Evolutionary conservation across 192 early-diverging fungal species (phyloP).

Genomic region (Gaertneriomyces sp.): DNA sequence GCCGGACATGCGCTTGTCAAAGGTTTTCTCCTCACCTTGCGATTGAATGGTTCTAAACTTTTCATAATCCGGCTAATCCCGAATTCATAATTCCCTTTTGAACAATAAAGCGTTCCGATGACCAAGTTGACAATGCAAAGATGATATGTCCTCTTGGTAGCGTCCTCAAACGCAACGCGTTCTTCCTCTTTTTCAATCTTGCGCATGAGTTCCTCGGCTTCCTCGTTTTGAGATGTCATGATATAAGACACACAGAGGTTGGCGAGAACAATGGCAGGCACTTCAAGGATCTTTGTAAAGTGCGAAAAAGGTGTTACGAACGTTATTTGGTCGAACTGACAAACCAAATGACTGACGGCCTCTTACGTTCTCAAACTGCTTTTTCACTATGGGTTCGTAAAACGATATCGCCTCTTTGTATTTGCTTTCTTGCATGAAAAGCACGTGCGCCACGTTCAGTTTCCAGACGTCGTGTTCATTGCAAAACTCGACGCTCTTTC

Average conservation of each 20-base stretch:
- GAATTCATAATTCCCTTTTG: constrained; percentile 68
- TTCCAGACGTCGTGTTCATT: constrained; percentile 67
- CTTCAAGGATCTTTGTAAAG: constrained; percentile 47
- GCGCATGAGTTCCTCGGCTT: constrained; percentile 64
- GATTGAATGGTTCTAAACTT: constrained; percentile 62
- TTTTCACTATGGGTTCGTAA: constrained; percentile 64
- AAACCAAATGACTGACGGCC: no score
- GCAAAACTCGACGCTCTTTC: constrained; percentile 64
- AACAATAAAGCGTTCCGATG: constrained; percentile 65
- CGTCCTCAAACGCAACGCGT: constrained; percentile 55
- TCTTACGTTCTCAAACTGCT: constrained; percentile 57
- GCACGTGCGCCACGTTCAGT: constrained; percentile 63
- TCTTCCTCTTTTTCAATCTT: constrained; percentile 68
- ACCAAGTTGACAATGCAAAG: constrained; percentile 65
- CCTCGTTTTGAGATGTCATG: constrained; percentile 66
- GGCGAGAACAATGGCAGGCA: constrained; percentile 61
- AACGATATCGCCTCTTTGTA: constrained; percentile 68
- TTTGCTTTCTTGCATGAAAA: constrained; percentile 67
- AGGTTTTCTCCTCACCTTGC: constrained; percentile 43
- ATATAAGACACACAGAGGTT: constrained; percentile 65
- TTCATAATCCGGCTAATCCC: constrained; percentile 64
- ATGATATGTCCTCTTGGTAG: constrained; percentile 54
- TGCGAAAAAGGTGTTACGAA: no score
- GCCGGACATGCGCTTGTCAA: neutral
- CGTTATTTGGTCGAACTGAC: no score